These are phyloP conservation scores for Escallonia rubra DNA, from an alignment of 129 eudicot genomes.

Conservation along the genomic window DNA sequence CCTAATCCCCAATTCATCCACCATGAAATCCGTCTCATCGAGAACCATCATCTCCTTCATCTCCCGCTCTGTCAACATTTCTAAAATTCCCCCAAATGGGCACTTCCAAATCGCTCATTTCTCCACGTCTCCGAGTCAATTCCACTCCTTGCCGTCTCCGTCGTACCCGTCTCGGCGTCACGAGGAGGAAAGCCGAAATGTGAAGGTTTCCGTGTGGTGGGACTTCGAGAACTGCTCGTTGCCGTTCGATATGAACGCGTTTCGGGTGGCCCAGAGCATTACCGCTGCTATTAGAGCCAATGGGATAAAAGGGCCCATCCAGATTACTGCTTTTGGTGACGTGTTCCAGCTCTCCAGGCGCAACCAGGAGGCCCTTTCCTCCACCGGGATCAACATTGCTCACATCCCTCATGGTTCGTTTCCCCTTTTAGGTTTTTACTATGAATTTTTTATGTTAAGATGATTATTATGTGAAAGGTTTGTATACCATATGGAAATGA, in stretches of 20 bases:
- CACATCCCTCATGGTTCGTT: conserved; percentile 76
- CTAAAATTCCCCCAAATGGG: not conserved
- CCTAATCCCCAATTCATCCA: not conserved
- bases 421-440: not conserved
- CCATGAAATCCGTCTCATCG: not conserved
- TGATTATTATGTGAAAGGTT: not conserved
- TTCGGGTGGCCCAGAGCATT: conserved; percentile 52
- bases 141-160: conserved; percentile 6
- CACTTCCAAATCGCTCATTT: conserved; percentile 26
- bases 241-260: conserved; percentile 50
- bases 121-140: conserved; percentile 28
- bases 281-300: conserved; percentile 65
- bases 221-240: conserved; percentile 81
- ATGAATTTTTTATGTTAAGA: no score
- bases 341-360: conserved; percentile 60
- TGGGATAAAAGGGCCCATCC: conserved; percentile 86
- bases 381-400: conserved; percentile 76
- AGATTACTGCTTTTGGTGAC: conserved; percentile 89
- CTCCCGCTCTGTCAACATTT: not conserved
- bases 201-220: conserved; percentile 97
- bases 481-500: not conserved
- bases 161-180: conserved; percentile 29
- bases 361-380: conserved; percentile 74
- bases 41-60: not conserved
- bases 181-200: conserved; percentile 54